Evolutionary conservation across 768 basidiomycete genomes (phyloP), one percentile per base, ranked within the genome.

Genomic region (Rhizopogon rudus): DNA sequence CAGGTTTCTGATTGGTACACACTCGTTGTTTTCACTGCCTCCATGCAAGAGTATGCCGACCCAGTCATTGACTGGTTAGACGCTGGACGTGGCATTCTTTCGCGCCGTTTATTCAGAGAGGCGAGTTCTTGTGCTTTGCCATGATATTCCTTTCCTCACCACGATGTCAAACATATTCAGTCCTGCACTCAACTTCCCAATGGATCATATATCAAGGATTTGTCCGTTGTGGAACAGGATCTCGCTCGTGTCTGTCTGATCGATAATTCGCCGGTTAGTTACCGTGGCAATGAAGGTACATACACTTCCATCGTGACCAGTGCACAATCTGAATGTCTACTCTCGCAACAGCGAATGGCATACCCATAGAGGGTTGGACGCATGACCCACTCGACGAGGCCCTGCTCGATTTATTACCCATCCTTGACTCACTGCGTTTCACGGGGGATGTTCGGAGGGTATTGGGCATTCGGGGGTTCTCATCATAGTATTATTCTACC

Each of bases 61-160:
- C 97, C 97, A 0, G 95, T 99, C 29, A 99, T 99, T 61, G 97
- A 99, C 73, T 99, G 97, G 97, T 75, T 99, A 52, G 97, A 99
- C 67, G 93, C 88, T 53, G 93, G 94, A 3, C 82, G 93, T 44
- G 95, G 94, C 16, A 91, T 98, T 55, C 82, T 99, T 37, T 83
- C 79, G 2, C 88, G 90, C 58, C 84, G 94, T 37, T 77, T 97
- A 59, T 99, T 98, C 73, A 84, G 97, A 58, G 93, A 97, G 77
- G 91, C 90, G 52, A 55, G 90, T 80, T 25, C n/a, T n/a, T 20
- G 25, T 42, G 20, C 33, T 20, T 16, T 31, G 3, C 45, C 57
- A 25, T 16, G 2, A 16, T 28, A 12, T 52, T 28, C 40, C 41
- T 53, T 49, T 42, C 25, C 40, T 41, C 51, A 48, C 52, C 35